A percentile compares a stretch with the other conserved stretches of the same genome.
Conservation (phyloP, 2,329 filamentous ascomycete genomes). For the Claviceps spartinae region DNA sequence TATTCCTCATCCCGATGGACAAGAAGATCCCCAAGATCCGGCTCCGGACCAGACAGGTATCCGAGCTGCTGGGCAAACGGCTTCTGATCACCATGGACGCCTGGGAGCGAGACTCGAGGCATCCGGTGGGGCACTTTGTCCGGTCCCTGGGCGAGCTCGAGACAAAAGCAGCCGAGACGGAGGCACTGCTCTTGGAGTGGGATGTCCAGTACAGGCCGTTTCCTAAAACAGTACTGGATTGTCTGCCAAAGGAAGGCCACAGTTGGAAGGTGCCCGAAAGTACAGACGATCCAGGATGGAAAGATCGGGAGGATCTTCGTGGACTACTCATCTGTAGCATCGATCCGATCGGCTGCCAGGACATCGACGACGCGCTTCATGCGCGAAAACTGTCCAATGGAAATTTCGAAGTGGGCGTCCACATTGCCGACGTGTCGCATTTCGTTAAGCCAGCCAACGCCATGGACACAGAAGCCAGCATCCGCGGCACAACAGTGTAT, state of each 20-base stretch:
- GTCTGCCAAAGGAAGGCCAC: constrained; percentile 79
- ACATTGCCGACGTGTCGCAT: constrained; percentile 98
- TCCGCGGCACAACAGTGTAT: constrained; percentile 92
- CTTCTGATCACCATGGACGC: constrained; percentile 87
- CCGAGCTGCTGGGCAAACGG: constrained; percentile 78
- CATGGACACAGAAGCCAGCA: constrained; percentile 91
- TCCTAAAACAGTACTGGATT: constrained; percentile 88
- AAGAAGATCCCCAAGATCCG: constrained; percentile 95
- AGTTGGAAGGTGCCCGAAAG: constrained; percentile 83
- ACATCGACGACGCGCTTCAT: constrained; percentile 96
- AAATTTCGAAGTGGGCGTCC: constrained; percentile 90
- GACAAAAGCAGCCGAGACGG: constrained; percentile 94
- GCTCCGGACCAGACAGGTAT: constrained; percentile 78
- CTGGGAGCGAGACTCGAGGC: constrained; percentile 87
- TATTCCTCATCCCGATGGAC: constrained; percentile 96
- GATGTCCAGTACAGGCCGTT: constrained; percentile 97
- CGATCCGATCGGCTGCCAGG: constrained; percentile 87
- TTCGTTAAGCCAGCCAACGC: constrained; percentile 95
- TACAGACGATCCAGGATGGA: constrained; percentile 74
- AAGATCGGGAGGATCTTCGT: constrained; percentile 68
- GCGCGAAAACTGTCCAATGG: constrained; percentile 75
- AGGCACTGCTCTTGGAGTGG: constrained; percentile 85
- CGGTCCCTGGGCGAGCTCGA: constrained; percentile 86
- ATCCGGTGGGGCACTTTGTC: constrained; percentile 87
- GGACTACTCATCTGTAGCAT: constrained; percentile 91